Conservation (phyloP, 257 asterid genomes). For the Plantago major region DNA sequence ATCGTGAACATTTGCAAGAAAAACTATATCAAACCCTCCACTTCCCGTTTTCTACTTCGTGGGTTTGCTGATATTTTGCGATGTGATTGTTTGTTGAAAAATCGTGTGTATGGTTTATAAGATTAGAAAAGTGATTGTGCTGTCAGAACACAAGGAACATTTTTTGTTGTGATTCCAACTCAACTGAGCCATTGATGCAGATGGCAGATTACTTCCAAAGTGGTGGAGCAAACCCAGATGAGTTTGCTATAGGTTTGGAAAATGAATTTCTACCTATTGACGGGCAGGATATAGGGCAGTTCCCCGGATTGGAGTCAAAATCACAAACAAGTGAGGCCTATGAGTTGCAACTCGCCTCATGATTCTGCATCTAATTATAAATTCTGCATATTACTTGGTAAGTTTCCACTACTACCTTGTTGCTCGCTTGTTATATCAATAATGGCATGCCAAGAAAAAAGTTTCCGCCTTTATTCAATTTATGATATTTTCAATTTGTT, state of each 20-base stretch:
- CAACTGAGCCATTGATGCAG: constrained; percentile 31
- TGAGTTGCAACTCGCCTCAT: constrained; percentile 42
- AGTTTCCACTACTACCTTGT: neutral
- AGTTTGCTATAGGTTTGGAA: constrained; percentile 76
- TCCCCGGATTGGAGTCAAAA: constrained; percentile 70
- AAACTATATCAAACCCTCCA: too few species aligned
- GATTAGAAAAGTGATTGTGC: too few species aligned
- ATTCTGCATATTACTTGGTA: constrained; percentile 7
- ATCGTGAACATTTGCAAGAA: too few species aligned
- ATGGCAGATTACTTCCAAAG: constrained; percentile 79
- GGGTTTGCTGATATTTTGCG: too few species aligned
- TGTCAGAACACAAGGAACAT: too few species aligned
- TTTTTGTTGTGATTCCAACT: constrained; percentile 4
- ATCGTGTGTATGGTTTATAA: too few species aligned
- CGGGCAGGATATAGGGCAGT: constrained; percentile 89
- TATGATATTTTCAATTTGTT: neutral
- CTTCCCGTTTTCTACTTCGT: too few species aligned
- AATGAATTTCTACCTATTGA: constrained; percentile 52
- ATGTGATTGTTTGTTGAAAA: too few species aligned
- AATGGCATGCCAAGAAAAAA: neutral
- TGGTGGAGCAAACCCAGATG: constrained; percentile 64
- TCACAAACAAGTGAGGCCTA: constrained; percentile 28
- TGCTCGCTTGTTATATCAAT: constrained; percentile 5
- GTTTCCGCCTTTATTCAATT: neutral
- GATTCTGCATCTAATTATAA: constrained; percentile 14